Conservation (phyloP, 148 eudicot species). For the Hydrangea macrophylla region DNA sequence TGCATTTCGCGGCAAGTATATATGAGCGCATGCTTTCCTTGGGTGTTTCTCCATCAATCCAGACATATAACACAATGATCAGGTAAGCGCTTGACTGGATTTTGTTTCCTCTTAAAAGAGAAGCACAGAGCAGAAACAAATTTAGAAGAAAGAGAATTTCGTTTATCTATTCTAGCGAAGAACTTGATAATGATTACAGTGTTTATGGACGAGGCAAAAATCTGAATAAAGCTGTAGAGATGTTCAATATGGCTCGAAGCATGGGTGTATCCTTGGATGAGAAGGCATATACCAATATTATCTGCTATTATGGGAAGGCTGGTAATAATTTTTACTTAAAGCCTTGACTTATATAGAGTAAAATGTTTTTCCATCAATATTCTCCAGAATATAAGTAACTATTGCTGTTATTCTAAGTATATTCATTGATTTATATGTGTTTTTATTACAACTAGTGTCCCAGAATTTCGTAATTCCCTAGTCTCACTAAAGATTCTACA, state of each 20-base stretch:
- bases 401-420: too few relatives aligned
- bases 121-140: too few relatives aligned
- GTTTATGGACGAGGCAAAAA: slow-evolving; percentile 59
- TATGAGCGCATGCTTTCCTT: slow-evolving; percentile 69
- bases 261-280: too few relatives aligned
- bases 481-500: too few relatives aligned
- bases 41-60: slow-evolving; percentile 70
- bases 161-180: slow-evolving; percentile 2
- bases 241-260: too few relatives aligned
- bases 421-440: too few relatives aligned
- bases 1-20: slow-evolving; percentile 47
- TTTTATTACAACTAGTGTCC: too few relatives aligned
- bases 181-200: slow-evolving; percentile 32
- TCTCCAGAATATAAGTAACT: too few relatives aligned
- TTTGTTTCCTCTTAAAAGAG: background rate
- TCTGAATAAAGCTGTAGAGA: slow-evolving; percentile 55
- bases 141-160: too few relatives aligned
- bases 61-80: slow-evolving; percentile 69
- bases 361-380: too few relatives aligned
- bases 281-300: too few relatives aligned
- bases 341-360: background rate
- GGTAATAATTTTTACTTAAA: slow-evolving; percentile 35
- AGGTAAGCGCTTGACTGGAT: slow-evolving; percentile 33
- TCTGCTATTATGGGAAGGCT: slow-evolving; percentile 58
- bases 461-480: too few relatives aligned